Conservation (phyloP, 306 rosid species). For the Quillaja saponaria region DNA sequence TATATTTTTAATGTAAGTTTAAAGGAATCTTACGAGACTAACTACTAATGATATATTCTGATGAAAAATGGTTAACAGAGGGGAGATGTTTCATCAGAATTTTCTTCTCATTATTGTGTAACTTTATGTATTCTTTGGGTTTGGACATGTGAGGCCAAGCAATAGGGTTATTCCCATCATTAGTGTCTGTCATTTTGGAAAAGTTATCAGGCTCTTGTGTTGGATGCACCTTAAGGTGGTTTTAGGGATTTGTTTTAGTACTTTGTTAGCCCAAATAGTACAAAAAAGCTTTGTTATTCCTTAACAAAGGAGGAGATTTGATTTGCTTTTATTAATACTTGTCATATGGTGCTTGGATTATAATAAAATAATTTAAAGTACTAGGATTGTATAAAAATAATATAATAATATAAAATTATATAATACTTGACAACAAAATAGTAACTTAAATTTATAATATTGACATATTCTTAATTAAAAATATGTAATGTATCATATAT, state of each 20-base stretch:
- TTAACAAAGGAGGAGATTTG: no score
- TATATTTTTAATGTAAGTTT: slow-evolving; percentile 13
- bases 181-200: slow-evolving; percentile 46
- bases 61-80: slow-evolving; percentile 22
- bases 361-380: no score
- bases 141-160: slow-evolving; percentile 57
- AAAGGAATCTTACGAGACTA: slow-evolving; percentile 38
- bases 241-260: slow-evolving; percentile 29
- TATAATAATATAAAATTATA: no score
- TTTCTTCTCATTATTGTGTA: slow-evolving; percentile 33
- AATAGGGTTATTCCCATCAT: slow-evolving; percentile 54
- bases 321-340: no score
- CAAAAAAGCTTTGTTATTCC: slow-evolving; percentile 14
- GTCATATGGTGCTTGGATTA: no score
- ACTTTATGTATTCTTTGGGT: slow-evolving; percentile 33
- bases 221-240: slow-evolving; percentile 36
- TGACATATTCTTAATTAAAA: neutral
- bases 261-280: slow-evolving; percentile 7
- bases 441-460: slow-evolving; percentile 1
- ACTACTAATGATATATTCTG: slow-evolving; percentile 32
- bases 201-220: slow-evolving; percentile 29
- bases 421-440: slow-evolving; percentile 3
- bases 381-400: no score
- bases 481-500: no score
- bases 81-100: slow-evolving; percentile 19